These are phyloP conservation scores for Nicotiana rustica DNA, from an alignment of 305 asterid genomes.

Conservation along the genomic window DNA sequence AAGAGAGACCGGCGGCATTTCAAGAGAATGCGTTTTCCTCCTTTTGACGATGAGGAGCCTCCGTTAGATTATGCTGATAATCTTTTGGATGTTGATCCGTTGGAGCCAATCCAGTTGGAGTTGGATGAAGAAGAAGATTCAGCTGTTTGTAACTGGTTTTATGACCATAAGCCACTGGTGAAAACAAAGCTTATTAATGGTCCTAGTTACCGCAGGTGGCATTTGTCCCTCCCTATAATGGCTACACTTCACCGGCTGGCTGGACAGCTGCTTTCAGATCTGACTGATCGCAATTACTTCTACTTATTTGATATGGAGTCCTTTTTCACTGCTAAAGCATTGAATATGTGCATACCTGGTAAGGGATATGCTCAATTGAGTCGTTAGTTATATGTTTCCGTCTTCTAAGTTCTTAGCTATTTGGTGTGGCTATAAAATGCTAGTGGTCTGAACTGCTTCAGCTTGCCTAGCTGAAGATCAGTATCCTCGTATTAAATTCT, in stretches of 20 bases:
- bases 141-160: constrained; percentile 97
- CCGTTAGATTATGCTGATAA: constrained; percentile 99
- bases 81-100: constrained; percentile 94
- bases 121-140: constrained; percentile 99
- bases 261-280: constrained; percentile 97
- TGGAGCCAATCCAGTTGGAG: constrained; percentile 99
- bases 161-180: constrained; percentile 98
- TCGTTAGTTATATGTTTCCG: background rate
- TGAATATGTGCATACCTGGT: constrained; percentile 99
- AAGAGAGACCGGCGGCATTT: constrained; percentile 98
- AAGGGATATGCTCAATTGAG: constrained; percentile 35
- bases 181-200: constrained; percentile 97
- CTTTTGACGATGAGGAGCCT: constrained; percentile 99
- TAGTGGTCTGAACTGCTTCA: constrained; percentile 28
- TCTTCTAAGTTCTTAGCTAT: background rate
- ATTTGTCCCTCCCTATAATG: constrained; percentile 97
- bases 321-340: constrained; percentile 98
- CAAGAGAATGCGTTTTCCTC: constrained; percentile 99
- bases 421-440: background rate
- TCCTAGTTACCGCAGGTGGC: constrained; percentile 99
- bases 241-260: constrained; percentile 98
- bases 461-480: background rate
- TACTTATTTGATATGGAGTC: constrained; percentile 99
- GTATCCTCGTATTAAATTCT: background rate
- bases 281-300: constrained; percentile 93